phyloP scores from a whole-genome alignment of 2,329 filamentous ascomycete genomes.

The Phoma sp. region DNA sequence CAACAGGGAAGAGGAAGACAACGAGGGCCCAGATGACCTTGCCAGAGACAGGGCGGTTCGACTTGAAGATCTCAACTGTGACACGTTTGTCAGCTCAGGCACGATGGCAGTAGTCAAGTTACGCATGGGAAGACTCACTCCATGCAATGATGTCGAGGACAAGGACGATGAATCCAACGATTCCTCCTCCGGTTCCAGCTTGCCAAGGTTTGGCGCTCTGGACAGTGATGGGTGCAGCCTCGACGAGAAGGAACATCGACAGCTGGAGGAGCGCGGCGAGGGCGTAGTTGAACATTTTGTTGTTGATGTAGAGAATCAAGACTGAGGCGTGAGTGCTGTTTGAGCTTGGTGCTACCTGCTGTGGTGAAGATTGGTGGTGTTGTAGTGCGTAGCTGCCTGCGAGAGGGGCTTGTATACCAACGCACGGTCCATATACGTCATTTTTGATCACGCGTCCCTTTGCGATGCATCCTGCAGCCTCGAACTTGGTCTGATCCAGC shows the following conservation, averaged over 20 bases:
- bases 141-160: conserved; percentile 69
- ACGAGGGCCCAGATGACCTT: conserved; percentile 69
- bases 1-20: conserved; percentile 69
- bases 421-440: conserved; percentile 12
- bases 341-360: background rate
- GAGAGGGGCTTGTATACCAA: background rate
- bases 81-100: conserved; percentile 22
- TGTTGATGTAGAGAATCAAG: background rate
- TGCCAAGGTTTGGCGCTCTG: conserved; percentile 58
- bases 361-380: background rate
- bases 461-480: conserved; percentile 2
- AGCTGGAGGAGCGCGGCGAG: conserved; percentile 60
- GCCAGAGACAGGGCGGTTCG: conserved; percentile 62
- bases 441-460: conserved; percentile 2
- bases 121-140: conserved; percentile 55
- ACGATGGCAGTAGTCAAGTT: background rate
- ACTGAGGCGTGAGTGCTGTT: background rate
- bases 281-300: conserved; percentile 41
- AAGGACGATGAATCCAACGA: conserved; percentile 66
- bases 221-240: conserved; percentile 55
- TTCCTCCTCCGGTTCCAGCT: conserved; percentile 67
- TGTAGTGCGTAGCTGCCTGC: conserved; percentile 9
- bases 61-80: conserved; percentile 69
- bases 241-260: conserved; percentile 57
- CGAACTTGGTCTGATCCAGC: background rate